Evolutionary conservation across 108 stramenopile species (phyloP).

Genomic region (Skeletonema marinoi): DNA sequence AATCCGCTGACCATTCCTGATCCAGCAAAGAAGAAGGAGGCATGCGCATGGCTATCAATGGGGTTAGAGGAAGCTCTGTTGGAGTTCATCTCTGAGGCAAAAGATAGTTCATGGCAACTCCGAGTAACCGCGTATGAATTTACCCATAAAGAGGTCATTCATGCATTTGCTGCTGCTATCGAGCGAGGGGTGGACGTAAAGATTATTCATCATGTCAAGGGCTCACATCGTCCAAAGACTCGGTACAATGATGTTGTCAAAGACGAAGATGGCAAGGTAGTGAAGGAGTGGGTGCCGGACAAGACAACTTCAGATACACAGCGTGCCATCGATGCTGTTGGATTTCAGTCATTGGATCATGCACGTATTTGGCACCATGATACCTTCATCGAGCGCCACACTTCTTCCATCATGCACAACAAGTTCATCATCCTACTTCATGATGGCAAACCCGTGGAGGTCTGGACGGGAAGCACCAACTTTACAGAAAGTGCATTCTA

Average conservation of each 20-base stretch:
- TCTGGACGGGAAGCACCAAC: conserved; percentile 43
- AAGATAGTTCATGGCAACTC: conserved; percentile 16
- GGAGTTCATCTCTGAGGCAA: conserved; percentile 32
- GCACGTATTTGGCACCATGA: conserved; percentile 38
- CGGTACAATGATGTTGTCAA: conserved; percentile 16
- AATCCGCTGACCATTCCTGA: conserved; percentile 39
- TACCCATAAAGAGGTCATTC: conserved; percentile 34
- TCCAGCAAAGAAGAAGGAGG: conserved; percentile 34
- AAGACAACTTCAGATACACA: conserved; percentile 18
- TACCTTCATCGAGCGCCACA: conserved; percentile 49
- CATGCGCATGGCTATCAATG: conserved; percentile 40
- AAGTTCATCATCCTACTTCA: conserved; percentile 43
- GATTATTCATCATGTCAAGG: conserved; percentile 44
- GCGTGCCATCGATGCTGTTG: conserved; percentile 27
- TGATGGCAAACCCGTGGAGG: conserved; percentile 13
- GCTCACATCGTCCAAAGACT: conserved; percentile 14
- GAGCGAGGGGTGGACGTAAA: conserved; percentile 44
- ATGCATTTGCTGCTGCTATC: conserved; percentile 37
- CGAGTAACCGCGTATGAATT: conserved; percentile 39
- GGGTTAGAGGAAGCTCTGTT: conserved; percentile 43
- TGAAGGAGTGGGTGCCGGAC: conserved; percentile 44
- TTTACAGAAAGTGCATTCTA: conserved; percentile 41
- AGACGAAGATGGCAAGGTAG: conserved; percentile 34
- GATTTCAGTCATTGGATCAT: conserved; percentile 25
- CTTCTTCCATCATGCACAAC: conserved; percentile 44